A percentile compares a stretch with the other conserved stretches of the same genome.
These are phyloP conservation scores for Prunus mongolica DNA, from an alignment of 306 rosid genomes.

Conservation along the genomic window DNA sequence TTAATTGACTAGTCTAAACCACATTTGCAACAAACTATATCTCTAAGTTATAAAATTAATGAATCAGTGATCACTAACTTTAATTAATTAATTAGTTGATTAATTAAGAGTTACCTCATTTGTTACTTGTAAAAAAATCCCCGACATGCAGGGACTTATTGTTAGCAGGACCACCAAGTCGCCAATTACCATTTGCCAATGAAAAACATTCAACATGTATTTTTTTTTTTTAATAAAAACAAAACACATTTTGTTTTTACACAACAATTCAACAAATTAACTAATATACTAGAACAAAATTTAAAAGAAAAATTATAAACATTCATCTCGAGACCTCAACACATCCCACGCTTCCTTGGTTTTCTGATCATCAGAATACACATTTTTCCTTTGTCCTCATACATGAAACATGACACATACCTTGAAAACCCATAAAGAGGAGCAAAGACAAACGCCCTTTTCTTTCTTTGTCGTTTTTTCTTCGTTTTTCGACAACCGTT, in stretches of 20 bases:
- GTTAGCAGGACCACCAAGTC: slow-evolving; percentile 33
- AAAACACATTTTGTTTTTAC: background rate
- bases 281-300: background rate
- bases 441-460: slow-evolving; percentile 11
- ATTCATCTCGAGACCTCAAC: slow-evolving; percentile 47
- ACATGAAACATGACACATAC: slow-evolving; percentile 9
- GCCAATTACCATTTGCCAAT: background rate
- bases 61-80: background rate
- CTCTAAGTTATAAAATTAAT: too few species aligned
- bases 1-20: too few species aligned
- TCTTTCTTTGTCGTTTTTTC: background rate
- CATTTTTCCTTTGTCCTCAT: slow-evolving; percentile 30
- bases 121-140: slow-evolving; percentile 26
- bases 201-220: background rate
- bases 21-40: too few species aligned
- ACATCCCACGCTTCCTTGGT: slow-evolving; percentile 46
- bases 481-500: background rate
- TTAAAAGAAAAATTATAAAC: background rate
- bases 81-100: background rate
- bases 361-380: slow-evolving; percentile 21
- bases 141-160: slow-evolving; percentile 11
- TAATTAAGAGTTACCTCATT: slow-evolving; percentile 1
- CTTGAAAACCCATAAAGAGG: slow-evolving; percentile 13
- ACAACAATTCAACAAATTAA: background rate
- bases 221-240: background rate